Conservation (phyloP, 441 rosid genomes). For the Gossypium trilobum region DNA sequence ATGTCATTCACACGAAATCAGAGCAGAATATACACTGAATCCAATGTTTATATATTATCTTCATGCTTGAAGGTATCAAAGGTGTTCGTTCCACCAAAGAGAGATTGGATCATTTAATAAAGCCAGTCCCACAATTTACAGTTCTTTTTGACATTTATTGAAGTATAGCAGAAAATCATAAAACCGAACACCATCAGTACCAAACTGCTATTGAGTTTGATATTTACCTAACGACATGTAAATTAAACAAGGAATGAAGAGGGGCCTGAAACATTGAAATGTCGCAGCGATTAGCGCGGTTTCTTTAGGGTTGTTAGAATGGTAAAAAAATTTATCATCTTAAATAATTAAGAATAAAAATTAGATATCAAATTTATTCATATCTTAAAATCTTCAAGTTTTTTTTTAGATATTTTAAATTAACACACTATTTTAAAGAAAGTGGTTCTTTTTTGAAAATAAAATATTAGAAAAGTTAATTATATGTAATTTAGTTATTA, state of each 20-base stretch:
- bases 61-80: conserved; percentile 13
- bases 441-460: no score
- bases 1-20: background rate
- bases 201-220: background rate
- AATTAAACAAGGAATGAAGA: background rate
- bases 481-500: no score
- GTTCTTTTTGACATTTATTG: background rate
- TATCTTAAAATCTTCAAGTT: no score
- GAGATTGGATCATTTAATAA: background rate
- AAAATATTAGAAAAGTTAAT: no score
- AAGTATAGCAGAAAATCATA: background rate
- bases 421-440: no score
- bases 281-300: conserved; percentile 3
- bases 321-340: no score
- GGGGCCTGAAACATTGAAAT: conserved; percentile 12
- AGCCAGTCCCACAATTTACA: background rate
- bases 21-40: background rate
- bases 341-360: no score
- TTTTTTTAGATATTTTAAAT: no score
- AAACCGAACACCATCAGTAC: background rate
- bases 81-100: background rate
- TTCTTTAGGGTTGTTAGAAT: conserved; percentile 6
- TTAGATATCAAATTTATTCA: no score
- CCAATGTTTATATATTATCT: conserved; percentile 1
- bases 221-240: background rate